Conservation (phyloP, 139 green algal species). For the Diplosphaera chodatii region DNA sequence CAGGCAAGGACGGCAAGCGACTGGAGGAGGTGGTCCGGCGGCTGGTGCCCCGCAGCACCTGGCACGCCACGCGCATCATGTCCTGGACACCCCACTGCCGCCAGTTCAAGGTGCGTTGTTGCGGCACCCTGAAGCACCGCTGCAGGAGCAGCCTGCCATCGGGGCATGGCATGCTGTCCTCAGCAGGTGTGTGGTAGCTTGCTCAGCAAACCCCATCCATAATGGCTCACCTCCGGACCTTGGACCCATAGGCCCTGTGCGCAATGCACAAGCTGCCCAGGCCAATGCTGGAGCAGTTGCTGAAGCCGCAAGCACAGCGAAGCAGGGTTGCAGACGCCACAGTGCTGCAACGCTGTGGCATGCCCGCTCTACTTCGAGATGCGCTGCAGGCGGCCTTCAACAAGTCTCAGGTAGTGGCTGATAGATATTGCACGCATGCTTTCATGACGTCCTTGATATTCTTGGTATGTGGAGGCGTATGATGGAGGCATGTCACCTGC, state of each 20-base stretch:
- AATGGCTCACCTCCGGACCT: too few species aligned
- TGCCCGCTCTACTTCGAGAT: conserved; percentile 16
- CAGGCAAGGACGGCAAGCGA: background rate
- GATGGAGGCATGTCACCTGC: too few species aligned
- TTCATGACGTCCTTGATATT: too few species aligned
- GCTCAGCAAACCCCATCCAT: too few species aligned
- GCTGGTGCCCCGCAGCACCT: conserved; percentile 10
- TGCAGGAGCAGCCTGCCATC: too few species aligned
- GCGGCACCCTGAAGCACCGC: background rate
- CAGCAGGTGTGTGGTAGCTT: too few species aligned
- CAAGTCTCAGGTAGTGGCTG: conserved; percentile 45
- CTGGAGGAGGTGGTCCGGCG: background rate
- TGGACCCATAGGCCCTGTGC: conserved; percentile 18
- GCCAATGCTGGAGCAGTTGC: conserved; percentile 11
- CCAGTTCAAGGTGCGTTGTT: conserved; percentile 50
- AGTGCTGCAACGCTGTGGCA: background rate
- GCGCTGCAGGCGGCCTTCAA: conserved; percentile 45
- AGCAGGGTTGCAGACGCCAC: background rate
- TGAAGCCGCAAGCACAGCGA: conserved; percentile 1
- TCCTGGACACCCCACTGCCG: conserved; percentile 57
- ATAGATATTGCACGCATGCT: too few species aligned
- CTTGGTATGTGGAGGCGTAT: too few species aligned
- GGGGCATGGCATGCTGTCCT: too few species aligned
- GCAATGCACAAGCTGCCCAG: conserved; percentile 8
- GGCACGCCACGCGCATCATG: conserved; percentile 28